phyloP scores from a whole-genome alignment of 2,329 filamentous ascomycete genomes.

The Fusarium staphyleae region DNA sequence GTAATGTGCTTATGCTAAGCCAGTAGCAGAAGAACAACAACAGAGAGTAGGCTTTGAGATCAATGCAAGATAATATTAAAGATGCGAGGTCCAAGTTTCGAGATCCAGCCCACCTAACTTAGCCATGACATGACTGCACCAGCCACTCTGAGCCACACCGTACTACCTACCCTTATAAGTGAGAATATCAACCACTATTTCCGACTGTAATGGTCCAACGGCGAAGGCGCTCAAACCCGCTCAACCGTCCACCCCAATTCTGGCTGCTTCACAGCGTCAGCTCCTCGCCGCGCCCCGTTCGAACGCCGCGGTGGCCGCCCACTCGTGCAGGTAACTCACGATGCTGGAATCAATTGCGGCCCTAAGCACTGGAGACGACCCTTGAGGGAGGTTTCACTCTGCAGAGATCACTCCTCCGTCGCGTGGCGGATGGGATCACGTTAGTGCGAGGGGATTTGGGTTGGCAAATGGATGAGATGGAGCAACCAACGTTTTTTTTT shows the following conservation, averaged over 20 bases:
- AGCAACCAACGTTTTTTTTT: conserved; percentile 58
- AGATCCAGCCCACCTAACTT: background rate
- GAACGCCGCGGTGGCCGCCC: conserved; percentile 71
- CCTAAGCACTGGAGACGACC: conserved; percentile 73
- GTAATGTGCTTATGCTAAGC: background rate
- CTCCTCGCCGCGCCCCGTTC: conserved; percentile 68
- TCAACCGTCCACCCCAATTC: conserved; percentile 58
- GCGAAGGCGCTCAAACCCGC: conserved; percentile 65
- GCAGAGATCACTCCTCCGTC: conserved; percentile 75
- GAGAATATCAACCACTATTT: conserved; percentile 4
- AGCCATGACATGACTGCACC: background rate
- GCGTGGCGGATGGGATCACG: conserved; percentile 74
- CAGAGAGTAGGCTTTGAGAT: background rate
- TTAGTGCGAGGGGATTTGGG: conserved; percentile 65
- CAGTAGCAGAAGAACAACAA: background rate
- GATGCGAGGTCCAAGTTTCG: conserved; percentile 1
- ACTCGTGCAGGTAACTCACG: conserved; percentile 73
- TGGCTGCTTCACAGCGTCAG: conserved; percentile 47
- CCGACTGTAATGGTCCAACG: conserved; percentile 70
- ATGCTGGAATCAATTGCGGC: conserved; percentile 58
- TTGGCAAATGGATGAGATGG: conserved; percentile 60
- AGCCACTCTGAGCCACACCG: background rate
- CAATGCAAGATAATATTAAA: conserved; percentile 1
- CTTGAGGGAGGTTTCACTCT: conserved; percentile 77
- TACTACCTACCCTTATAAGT: conserved; percentile 35